phyloP scores from a whole-genome alignment of 1,284 basidiomycete genomes.

The Microbotryum intermedium region DNA sequence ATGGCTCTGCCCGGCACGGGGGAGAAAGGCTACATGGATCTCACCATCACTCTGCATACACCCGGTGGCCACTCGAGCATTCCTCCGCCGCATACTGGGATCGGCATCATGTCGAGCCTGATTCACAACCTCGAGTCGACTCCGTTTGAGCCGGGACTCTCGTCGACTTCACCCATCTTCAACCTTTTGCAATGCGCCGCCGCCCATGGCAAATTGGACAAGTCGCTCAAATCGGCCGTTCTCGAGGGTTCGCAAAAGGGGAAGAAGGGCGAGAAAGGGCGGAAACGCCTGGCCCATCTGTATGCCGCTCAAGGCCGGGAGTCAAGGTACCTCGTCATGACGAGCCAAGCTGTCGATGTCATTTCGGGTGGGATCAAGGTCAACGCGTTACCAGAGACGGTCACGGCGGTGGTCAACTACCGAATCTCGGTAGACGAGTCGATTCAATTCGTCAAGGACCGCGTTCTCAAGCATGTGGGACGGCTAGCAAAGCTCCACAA shows the following conservation, averaged over 20 bases:
- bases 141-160: conserved; percentile 1
- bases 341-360: conserved; percentile 56
- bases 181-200: conserved; percentile 14
- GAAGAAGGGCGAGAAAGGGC: conserved; percentile 44
- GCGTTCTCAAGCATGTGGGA: conserved; percentile 43
- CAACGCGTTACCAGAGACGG: conserved; percentile 18
- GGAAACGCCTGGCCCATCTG: conserved; percentile 42
- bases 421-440: conserved; percentile 49
- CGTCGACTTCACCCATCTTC: conserved; percentile 1
- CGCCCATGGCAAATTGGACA: conserved; percentile 3
- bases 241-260: conserved; percentile 43
- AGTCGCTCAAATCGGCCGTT: conserved; percentile 28
- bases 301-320: neutral
- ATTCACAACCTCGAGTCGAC: conserved; percentile 7
- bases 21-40: conserved; percentile 41
- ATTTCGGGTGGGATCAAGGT: conserved; percentile 48
- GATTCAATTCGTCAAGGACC: conserved; percentile 44
- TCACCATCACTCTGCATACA: neutral
- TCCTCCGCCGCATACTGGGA: conserved; percentile 21
- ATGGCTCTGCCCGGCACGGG: conserved; percentile 42
- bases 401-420: conserved; percentile 47
- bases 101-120: conserved; percentile 13
- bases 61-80: conserved; percentile 24
- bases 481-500: conserved; percentile 44
- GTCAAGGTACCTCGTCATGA: conserved; percentile 5